Evolutionary conservation across 345 rosid genomes (phyloP).

Genomic region (Erysimum cheiranthoides): DNA sequence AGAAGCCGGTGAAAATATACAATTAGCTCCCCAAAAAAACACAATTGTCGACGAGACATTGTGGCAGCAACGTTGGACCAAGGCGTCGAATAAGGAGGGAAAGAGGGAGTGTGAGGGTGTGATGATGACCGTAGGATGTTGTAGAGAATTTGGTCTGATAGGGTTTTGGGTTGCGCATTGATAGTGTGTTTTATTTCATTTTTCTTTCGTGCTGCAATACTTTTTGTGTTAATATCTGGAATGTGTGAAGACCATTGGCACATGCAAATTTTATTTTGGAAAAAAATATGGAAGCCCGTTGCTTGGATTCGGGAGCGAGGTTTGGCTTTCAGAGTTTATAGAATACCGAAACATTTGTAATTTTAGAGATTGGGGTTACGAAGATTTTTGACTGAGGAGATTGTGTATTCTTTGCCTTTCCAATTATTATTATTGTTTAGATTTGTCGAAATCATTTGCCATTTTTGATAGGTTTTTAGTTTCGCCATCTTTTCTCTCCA

Average conservation of each 20-base stretch:
- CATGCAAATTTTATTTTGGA: slow-evolving; percentile 37
- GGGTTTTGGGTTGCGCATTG: slow-evolving; percentile 40
- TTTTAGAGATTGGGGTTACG: slow-evolving; percentile 37
- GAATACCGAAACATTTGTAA: slow-evolving; percentile 44
- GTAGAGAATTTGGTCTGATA: slow-evolving; percentile 43
- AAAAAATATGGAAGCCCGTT: slow-evolving; percentile 26
- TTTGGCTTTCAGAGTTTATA: slow-evolving; percentile 43
- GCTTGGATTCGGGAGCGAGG: slow-evolving; percentile 43
- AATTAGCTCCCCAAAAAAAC: slow-evolving; percentile 46
- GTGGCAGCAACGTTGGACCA: slow-evolving; percentile 37
- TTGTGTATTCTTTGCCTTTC: background rate
- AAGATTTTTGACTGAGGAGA: slow-evolving; percentile 16
- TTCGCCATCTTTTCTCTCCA: background rate
- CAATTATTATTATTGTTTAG: slow-evolving; percentile 1
- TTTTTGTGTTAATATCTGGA: slow-evolving; percentile 39
- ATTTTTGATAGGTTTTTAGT: background rate
- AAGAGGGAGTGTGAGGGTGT: slow-evolving; percentile 35
- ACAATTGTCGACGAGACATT: slow-evolving; percentile 25
- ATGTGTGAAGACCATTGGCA: slow-evolving; percentile 40
- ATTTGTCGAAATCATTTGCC: background rate
- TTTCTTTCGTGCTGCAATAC: slow-evolving; percentile 40
- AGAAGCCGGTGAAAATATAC: slow-evolving; percentile 81
- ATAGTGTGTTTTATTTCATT: slow-evolving; percentile 30
- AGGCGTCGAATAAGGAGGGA: slow-evolving; percentile 26
- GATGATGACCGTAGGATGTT: slow-evolving; percentile 37